Evolutionary conservation across 306 rosid genomes (phyloP).

Genomic region (Gastrolobium bilobum): DNA sequence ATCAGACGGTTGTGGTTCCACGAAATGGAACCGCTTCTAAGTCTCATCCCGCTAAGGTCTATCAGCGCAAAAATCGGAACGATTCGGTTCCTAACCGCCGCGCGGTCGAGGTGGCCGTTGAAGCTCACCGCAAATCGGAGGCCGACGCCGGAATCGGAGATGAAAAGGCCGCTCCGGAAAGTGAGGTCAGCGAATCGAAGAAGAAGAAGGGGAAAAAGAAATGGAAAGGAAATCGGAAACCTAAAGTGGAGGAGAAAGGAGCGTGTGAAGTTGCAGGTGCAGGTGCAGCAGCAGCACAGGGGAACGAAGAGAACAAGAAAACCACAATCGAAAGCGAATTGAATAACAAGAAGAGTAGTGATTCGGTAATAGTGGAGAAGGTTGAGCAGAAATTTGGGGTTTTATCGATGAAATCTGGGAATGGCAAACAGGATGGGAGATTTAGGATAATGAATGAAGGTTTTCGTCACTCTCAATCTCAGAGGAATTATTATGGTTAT

Average conservation of each 20-base stretch:
- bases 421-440: slow-evolving; percentile 2
- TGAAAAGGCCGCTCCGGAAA: slow-evolving; percentile 23
- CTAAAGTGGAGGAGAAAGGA: slow-evolving; percentile 17
- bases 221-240: background rate
- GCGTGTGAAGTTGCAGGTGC: background rate
- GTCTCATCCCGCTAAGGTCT: background rate
- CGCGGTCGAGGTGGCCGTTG: too few species aligned
- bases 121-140: slow-evolving; percentile 4
- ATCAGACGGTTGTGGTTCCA: background rate
- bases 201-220: background rate
- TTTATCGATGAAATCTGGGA: slow-evolving; percentile 30
- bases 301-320: slow-evolving; percentile 21
- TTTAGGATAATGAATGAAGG: background rate
- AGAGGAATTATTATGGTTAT: background rate
- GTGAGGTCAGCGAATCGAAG: background rate
- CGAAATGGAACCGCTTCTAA: background rate
- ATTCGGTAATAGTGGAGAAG: slow-evolving; percentile 10
- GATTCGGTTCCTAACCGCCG: slow-evolving; percentile 3
- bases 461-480: background rate
- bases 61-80: background rate
- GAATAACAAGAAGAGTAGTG: background rate
- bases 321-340: background rate
- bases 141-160: slow-evolving; percentile 8
- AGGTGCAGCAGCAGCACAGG: background rate
- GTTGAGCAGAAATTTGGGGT: slow-evolving; percentile 49